phyloP scores from a whole-genome alignment of 257 asterid species.

The Solanum tacnaense region DNA sequence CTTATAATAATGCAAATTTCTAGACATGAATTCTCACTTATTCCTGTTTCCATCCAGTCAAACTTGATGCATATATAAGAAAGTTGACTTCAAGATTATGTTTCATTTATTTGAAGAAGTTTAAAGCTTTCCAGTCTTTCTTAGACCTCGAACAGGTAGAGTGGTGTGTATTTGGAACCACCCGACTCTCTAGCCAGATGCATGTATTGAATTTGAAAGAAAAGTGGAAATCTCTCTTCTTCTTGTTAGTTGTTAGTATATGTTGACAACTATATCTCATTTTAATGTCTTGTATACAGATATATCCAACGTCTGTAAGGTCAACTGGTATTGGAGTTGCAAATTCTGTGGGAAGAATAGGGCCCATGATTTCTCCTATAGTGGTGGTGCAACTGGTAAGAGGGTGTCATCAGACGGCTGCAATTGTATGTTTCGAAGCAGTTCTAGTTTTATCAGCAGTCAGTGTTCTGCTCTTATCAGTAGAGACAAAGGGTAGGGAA shows the following conservation, averaged over 20 bases:
- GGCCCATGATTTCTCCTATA: constrained; percentile 23
- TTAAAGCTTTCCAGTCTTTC: neutral
- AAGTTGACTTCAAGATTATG: neutral
- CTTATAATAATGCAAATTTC: neutral
- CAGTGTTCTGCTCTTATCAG: constrained; percentile 7
- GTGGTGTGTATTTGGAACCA: neutral
- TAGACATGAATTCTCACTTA: neutral
- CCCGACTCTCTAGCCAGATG: neutral
- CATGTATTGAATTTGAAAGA: neutral
- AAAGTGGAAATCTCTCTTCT: neutral
- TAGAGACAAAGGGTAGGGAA: constrained; percentile 20
- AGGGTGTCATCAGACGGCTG: constrained; percentile 10
- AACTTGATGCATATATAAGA: neutral
- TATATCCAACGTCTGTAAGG: constrained; percentile 26
- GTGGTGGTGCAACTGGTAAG: constrained; percentile 15
- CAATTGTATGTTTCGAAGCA: constrained; percentile 13
- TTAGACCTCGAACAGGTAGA: neutral
- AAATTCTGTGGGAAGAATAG: constrained; percentile 22
- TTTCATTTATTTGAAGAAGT: neutral
- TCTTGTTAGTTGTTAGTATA: neutral
- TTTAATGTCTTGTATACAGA: neutral
- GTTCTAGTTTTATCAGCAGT: constrained; percentile 7
- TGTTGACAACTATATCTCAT: neutral
- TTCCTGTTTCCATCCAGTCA: neutral
- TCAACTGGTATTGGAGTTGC: constrained; percentile 25